Evolutionary conservation across 352 stramenopile genomes (phyloP).

Genomic region (Stramenopiles sp.): DNA sequence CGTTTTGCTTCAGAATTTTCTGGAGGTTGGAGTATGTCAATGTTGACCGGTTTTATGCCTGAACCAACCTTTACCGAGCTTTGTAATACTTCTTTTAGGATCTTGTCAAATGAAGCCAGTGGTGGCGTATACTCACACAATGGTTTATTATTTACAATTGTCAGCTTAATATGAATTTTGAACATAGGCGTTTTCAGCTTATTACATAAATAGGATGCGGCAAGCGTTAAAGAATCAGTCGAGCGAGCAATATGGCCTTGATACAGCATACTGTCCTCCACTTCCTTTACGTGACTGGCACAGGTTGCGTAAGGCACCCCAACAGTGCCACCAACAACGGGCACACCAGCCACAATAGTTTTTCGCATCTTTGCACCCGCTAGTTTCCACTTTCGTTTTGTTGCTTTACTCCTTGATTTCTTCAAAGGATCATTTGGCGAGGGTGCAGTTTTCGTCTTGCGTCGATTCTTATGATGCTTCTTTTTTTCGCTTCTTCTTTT

Average conservation of each 20-base stretch:
- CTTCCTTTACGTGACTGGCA: not conserved
- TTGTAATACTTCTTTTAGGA: not conserved
- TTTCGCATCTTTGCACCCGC: not conserved
- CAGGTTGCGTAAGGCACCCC: not conserved
- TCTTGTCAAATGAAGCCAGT: not conserved
- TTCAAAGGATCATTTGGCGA: not conserved
- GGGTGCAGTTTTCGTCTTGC: not conserved
- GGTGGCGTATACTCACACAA: not conserved
- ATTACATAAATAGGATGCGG: not conserved
- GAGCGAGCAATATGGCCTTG: not conserved
- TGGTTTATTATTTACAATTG: not conserved
- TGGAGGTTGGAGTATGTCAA: not conserved
- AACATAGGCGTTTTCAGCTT: not conserved
- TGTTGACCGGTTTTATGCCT: not conserved
- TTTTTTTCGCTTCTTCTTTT: not conserved
- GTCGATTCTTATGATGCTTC: not conserved
- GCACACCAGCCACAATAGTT: not conserved
- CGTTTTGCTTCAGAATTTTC: not conserved
- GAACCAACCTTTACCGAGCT: not conserved
- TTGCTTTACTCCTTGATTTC: no score
- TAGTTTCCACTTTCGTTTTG: not conserved
- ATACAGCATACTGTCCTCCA: not conserved
- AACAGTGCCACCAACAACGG: not conserved
- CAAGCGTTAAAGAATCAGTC: not conserved
- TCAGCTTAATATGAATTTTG: conserved; percentile 1